Conservation (phyloP, 495 filamentous ascomycete species). For the Aspergillus sparsus region DNA sequence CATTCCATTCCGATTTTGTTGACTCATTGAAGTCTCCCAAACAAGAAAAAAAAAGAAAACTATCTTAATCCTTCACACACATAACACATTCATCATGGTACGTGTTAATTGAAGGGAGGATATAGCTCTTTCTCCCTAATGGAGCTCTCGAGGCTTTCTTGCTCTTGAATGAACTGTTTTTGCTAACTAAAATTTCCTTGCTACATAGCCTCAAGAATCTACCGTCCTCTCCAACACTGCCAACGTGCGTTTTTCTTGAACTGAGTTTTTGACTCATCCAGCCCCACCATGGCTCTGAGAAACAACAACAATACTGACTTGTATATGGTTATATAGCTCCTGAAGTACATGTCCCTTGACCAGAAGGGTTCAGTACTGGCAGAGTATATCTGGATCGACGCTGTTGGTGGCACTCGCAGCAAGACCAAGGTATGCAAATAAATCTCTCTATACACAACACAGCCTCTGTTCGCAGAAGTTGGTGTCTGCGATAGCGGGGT, state of each 20-base stretch:
- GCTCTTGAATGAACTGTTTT: not conserved
- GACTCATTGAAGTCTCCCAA: slow-evolving; percentile 11
- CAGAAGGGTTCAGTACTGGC: slow-evolving; percentile 84
- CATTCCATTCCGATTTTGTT: slow-evolving; percentile 9
- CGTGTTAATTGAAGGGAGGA: slow-evolving; percentile 3
- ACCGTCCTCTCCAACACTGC: slow-evolving; percentile 68
- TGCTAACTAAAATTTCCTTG: slow-evolving; percentile 11
- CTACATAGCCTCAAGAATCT: slow-evolving; percentile 45
- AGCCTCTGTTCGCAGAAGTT: not conserved
- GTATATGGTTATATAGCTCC: slow-evolving; percentile 59
- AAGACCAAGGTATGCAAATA: slow-evolving; percentile 80
- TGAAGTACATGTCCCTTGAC: slow-evolving; percentile 88
- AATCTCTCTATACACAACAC: slow-evolving; percentile 10
- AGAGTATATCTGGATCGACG: slow-evolving; percentile 98
- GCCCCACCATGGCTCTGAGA: slow-evolving; percentile 37
- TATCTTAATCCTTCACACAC: slow-evolving; percentile 22
- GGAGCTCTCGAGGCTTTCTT: not conserved
- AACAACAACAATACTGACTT: slow-evolving; percentile 44
- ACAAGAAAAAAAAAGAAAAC: slow-evolving; percentile 21
- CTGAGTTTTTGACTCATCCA: slow-evolving; percentile 32
- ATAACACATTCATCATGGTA: slow-evolving; percentile 22
- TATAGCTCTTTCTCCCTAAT: too few relatives aligned
- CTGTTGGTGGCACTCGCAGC: slow-evolving; percentile 72
- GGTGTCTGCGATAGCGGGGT: not conserved
- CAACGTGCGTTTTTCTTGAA: slow-evolving; percentile 56